phyloP scores from a whole-genome alignment of 495 filamentous ascomycete species.

The Rhizodiscina lignyota region DNA sequence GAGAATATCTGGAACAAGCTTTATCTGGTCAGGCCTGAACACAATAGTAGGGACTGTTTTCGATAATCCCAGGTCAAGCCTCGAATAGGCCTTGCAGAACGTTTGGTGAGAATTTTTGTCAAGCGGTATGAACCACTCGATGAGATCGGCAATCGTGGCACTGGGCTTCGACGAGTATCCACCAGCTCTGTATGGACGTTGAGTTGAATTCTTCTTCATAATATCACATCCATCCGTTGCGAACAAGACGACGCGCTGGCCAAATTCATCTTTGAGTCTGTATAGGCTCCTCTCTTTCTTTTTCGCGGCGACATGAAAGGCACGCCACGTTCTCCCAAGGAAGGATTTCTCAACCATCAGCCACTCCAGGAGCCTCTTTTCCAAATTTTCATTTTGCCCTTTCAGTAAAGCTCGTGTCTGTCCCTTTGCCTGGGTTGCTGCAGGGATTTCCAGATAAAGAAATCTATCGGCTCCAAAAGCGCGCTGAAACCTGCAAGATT shows the following conservation, averaged over 20 bases:
- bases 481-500: slow-evolving; percentile 16
- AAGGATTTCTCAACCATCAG: slow-evolving; percentile 10
- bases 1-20: slow-evolving; percentile 7
- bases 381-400: slow-evolving; percentile 4
- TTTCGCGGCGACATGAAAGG: slow-evolving; percentile 9
- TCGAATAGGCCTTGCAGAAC: slow-evolving; percentile 20
- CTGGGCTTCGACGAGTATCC: background rate
- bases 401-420: no score
- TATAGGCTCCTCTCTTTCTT: slow-evolving; percentile 10
- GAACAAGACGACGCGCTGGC: slow-evolving; percentile 10
- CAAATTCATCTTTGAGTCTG: slow-evolving; percentile 1
- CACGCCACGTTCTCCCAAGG: slow-evolving; percentile 18
- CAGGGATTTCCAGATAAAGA: slow-evolving; percentile 8
- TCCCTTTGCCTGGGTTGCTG: slow-evolving; percentile 3
- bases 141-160: slow-evolving; percentile 6
- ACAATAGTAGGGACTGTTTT: slow-evolving; percentile 9
- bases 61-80: slow-evolving; percentile 19
- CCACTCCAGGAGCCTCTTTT: slow-evolving; percentile 10
- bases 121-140: slow-evolving; percentile 20
- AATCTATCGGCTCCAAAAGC: slow-evolving; percentile 15
- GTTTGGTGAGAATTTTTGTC: slow-evolving; percentile 12
- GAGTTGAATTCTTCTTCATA: no score
- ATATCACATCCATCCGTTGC: slow-evolving; percentile 10
- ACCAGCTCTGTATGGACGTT: no score
- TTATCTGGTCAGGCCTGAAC: slow-evolving; percentile 15